These are phyloP conservation scores for Turritis glabra DNA, from an alignment of 345 rosid species.

Conservation along the genomic window DNA sequence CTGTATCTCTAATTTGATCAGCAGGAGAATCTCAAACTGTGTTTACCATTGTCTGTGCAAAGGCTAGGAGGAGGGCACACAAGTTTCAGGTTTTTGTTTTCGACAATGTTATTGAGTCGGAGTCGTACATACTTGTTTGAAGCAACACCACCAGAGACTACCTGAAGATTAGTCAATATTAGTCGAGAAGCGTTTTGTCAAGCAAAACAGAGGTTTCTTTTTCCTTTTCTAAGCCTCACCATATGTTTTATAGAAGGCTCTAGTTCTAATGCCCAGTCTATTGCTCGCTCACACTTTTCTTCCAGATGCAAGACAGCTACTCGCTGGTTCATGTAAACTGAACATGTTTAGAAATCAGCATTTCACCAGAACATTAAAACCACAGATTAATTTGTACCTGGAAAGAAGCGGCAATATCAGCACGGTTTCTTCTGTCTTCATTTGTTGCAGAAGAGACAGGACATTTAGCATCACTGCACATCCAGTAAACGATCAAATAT, in stretches of 20 bases:
- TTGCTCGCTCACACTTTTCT: slow-evolving; percentile 90
- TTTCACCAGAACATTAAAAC: slow-evolving; percentile 4
- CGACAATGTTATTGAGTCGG: slow-evolving; percentile 61
- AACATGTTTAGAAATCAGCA: background rate
- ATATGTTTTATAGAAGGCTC: slow-evolving; percentile 79
- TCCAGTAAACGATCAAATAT: slow-evolving; percentile 20
- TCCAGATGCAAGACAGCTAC: slow-evolving; percentile 94
- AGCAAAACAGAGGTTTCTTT: background rate
- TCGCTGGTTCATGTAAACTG: slow-evolving; percentile 51
- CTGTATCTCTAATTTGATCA: slow-evolving; percentile 4
- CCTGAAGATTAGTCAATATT: slow-evolving; percentile 48
- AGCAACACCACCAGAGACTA: slow-evolving; percentile 96
- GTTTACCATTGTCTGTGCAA: slow-evolving; percentile 90
- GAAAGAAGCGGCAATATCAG: slow-evolving; percentile 95
- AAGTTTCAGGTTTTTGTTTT: slow-evolving; percentile 68
- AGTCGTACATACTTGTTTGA: slow-evolving; percentile 79
- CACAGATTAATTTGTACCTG: slow-evolving; percentile 51
- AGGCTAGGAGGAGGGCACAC: slow-evolving; percentile 88
- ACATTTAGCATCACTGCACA: slow-evolving; percentile 61
- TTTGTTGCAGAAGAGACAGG: slow-evolving; percentile 68
- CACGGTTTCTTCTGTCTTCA: slow-evolving; percentile 75
- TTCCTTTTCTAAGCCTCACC: slow-evolving; percentile 45
- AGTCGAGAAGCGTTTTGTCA: background rate
- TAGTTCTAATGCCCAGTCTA: slow-evolving; percentile 83
- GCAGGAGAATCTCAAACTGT: background rate